Conservation (phyloP, 768 basidiomycete genomes). For the Fomitopsis serialis region DNA sequence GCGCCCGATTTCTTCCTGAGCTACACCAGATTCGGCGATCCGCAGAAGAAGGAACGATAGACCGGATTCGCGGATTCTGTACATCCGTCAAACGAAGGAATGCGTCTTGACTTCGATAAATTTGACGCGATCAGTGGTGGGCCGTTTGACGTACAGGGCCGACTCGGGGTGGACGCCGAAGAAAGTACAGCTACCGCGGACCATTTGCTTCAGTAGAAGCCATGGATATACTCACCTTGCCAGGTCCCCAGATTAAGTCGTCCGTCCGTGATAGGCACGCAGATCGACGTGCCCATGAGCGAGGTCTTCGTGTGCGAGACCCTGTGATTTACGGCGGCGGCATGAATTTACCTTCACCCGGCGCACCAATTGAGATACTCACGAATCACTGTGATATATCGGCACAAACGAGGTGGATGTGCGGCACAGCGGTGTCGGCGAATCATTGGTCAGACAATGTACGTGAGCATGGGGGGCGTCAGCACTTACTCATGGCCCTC, state of each 20-base stretch:
- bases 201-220: not conserved
- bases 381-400: slow-evolving; percentile 68
- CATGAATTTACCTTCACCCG: not conserved
- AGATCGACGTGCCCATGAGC: slow-evolving; percentile 76
- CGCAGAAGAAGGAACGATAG: no score
- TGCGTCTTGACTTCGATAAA: no score
- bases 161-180: no score
- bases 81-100: no score
- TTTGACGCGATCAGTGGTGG: no score
- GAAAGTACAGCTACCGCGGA: no score
- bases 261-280: slow-evolving; percentile 79
- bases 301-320: slow-evolving; percentile 91
- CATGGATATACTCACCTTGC: slow-evolving; percentile 56
- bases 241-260: slow-evolving; percentile 82
- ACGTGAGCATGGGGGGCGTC: not conserved
- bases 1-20: no score
- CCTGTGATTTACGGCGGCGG: slow-evolving; percentile 28
- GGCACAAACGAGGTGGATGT: not conserved
- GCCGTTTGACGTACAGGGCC: no score
- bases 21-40: no score
- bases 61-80: no score
- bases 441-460: not conserved
- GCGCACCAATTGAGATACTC: slow-evolving; percentile 20
- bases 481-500: slow-evolving; percentile 82
- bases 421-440: not conserved